Evolutionary conservation across 2,329 filamentous ascomycete species (phyloP).

Genomic region (Eurotiales sp.): DNA sequence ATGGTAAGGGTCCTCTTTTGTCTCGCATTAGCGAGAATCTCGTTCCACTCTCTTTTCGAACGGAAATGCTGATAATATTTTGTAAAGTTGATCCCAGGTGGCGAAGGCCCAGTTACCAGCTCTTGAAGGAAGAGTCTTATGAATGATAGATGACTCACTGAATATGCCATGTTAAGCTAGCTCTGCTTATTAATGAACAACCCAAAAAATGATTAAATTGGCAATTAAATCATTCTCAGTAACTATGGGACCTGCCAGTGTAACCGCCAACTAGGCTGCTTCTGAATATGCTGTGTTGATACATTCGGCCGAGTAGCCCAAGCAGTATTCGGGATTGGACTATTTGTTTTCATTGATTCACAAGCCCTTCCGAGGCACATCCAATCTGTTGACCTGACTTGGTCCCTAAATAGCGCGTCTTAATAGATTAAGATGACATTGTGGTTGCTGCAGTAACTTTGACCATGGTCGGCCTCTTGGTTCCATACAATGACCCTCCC

Average conservation of each 20-base stretch:
- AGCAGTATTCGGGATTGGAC: too few relatives aligned
- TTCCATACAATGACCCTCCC: conserved; percentile 74
- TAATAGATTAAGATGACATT: too few relatives aligned
- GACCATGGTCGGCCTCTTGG: conserved; percentile 74
- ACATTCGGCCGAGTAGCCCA: too few relatives aligned
- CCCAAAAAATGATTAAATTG: conserved; percentile 1
- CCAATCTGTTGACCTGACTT: too few relatives aligned
- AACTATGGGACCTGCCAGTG: too few relatives aligned
- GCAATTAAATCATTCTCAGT: too few relatives aligned
- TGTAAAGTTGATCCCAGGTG: conserved; percentile 70
- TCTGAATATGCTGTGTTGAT: too few relatives aligned
- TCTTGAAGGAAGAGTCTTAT: conserved; percentile 11
- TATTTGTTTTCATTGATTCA: too few relatives aligned
- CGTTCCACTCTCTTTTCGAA: neutral
- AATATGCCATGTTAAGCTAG: conserved; percentile 8
- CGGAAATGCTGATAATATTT: conserved; percentile 1
- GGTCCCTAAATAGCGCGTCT: too few relatives aligned
- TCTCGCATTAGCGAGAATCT: neutral
- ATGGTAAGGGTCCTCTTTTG: conserved; percentile 64
- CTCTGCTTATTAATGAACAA: neutral
- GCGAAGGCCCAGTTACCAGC: conserved; percentile 59
- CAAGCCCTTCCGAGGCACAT: too few relatives aligned
- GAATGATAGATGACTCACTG: neutral
- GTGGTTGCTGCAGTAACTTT: conserved; percentile 81
- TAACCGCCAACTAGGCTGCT: too few relatives aligned